Percentiles rank a stretch among this genome's conserved stretches.
Conservation (phyloP, 2,329 filamentous ascomycete species). For the Myriangium duriaei region DNA sequence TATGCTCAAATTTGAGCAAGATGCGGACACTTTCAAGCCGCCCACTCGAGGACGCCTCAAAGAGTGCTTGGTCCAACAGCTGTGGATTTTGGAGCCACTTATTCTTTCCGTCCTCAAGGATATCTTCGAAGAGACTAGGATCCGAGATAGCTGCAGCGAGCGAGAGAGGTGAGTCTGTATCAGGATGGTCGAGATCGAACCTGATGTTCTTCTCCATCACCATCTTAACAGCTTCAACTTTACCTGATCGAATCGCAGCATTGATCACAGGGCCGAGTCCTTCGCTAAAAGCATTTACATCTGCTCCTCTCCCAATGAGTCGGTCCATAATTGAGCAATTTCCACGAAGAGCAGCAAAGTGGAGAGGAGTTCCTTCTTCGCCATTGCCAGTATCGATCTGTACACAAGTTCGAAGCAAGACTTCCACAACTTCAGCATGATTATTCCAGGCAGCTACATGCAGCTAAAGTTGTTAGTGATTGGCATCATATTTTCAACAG, state of each 20-base stretch:
- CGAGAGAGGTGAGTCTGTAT: slow-evolving; percentile 6
- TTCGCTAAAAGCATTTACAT: slow-evolving; percentile 9
- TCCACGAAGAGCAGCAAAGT: slow-evolving; percentile 6
- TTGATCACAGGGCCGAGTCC: slow-evolving; percentile 10
- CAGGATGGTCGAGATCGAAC: slow-evolving; percentile 11
- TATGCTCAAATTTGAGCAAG: slow-evolving; percentile 4
- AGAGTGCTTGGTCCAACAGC: slow-evolving; percentile 8
- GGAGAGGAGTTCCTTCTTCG: slow-evolving; percentile 2
- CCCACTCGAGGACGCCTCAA: slow-evolving; percentile 1
- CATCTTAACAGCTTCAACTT: slow-evolving; percentile 9
- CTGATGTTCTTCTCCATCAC: slow-evolving; percentile 8
- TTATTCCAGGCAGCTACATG: not conserved
- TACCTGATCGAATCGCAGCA: slow-evolving; percentile 10
- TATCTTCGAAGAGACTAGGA: slow-evolving; percentile 7
- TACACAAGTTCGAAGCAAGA: not conserved
- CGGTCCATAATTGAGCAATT: slow-evolving; percentile 8
- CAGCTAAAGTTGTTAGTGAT: not conserved
- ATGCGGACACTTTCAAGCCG: slow-evolving; percentile 6
- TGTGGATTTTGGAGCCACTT: slow-evolving; percentile 9
- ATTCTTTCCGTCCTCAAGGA: slow-evolving; percentile 3
- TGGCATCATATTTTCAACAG: not conserved
- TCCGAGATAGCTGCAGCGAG: slow-evolving; percentile 9
- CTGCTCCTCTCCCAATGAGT: slow-evolving; percentile 6
- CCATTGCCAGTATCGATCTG: not conserved
- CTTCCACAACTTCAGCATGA: not conserved